These are phyloP conservation scores for Quercus cerris DNA, from an alignment of 306 rosid genomes.

Conservation along the genomic window DNA sequence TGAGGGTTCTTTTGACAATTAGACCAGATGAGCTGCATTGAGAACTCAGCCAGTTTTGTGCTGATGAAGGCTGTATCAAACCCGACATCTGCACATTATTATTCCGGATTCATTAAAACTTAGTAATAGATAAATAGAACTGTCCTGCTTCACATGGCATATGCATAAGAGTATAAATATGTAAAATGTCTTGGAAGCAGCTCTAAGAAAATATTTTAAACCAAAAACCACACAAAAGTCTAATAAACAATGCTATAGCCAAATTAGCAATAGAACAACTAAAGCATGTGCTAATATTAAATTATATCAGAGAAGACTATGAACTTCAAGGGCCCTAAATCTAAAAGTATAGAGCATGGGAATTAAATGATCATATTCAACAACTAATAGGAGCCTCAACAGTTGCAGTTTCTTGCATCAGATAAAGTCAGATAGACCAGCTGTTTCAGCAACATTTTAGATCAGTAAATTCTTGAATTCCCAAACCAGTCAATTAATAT, in stretches of 20 bases:
- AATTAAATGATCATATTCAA: not conserved
- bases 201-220: not conserved
- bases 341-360: not conserved
- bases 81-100: slow-evolving; percentile 68
- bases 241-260: not conserved
- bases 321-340: slow-evolving; percentile 3
- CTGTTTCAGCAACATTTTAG: not conserved
- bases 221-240: not conserved
- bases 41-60: slow-evolving; percentile 78
- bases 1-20: slow-evolving; percentile 78
- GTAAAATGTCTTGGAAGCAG: not conserved
- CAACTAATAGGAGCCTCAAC: not conserved
- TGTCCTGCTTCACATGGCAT: slow-evolving; percentile 12
- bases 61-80: slow-evolving; percentile 62
- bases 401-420: not conserved
- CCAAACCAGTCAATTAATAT: not conserved
- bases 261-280: not conserved
- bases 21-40: slow-evolving; percentile 83
- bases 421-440: not conserved
- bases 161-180: slow-evolving; percentile 26
- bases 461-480: not conserved
- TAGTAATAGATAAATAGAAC: not conserved
- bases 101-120: slow-evolving; percentile 32
- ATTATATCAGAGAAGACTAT: not conserved
- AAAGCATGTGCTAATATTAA: not conserved